Evolutionary conservation across 495 filamentous ascomycete genomes (phyloP), one percentile per base, ranked within the genome.

Genomic region (Lophiostoma macrostomum): DNA sequence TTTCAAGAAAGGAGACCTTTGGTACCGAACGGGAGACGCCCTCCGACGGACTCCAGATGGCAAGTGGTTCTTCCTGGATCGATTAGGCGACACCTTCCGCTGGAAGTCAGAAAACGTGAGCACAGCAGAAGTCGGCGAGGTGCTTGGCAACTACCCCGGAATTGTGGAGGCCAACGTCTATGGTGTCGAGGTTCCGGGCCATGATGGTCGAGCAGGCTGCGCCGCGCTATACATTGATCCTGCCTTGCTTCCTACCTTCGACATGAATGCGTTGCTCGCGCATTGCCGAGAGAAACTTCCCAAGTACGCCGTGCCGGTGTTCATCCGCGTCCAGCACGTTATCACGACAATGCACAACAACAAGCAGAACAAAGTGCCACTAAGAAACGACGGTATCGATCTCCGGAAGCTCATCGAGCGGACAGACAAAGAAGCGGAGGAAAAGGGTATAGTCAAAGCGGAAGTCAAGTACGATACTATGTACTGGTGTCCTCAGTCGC

Each of bases 31-130:
- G 2, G 87, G 88, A 12, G 88, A 93, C 67, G 83, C 86, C 5
- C 65, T 90, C 25, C 68, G 83, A 4, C 73, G 83, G 12, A 75
- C 78, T 14, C 59, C 58, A 3, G 86, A 91, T 47, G 88, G 88
- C 0, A 72, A 84, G 12, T 90, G 86, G 86, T 89, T 76, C 65
- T 93, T 93, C 67, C 60, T 87, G 19, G 88, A 93, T 65, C 28
- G 80, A 28, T 71, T 90, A 0, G 87, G 87, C 1, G 87, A 91
- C 65, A 91, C 87, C 0, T 91, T 84, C 70, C 76, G 87, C 3
- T 91, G 87, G 87, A 91, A 91, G 67, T 80, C 80, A 49, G 87
- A 90, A 69, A 91, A 91, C 61, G 86, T 91, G 43, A 83, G 80
- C 19, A 91, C 87, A 0, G 82, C 84, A 24, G 87, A 91, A 66